Percentiles rank a stretch among this genome's conserved stretches.
Conservation (phyloP, 2,329 filamentous ascomycete genomes). For the Arthrobotrys entomopaga region DNA sequence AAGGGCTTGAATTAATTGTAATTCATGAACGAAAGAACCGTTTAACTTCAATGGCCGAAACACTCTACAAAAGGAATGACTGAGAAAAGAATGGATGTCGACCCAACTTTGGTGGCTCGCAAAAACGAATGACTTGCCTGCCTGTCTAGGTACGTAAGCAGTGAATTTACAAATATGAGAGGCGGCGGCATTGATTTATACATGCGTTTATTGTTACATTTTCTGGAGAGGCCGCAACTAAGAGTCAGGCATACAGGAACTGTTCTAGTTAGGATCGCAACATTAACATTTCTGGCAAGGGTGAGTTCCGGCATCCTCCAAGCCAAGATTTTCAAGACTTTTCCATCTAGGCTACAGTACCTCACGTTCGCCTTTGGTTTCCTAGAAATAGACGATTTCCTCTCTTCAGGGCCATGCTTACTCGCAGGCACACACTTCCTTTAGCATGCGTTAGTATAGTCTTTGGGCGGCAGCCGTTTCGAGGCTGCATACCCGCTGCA, state of each 20-base stretch:
- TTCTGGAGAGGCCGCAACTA: too few relatives aligned
- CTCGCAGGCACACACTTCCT: background rate
- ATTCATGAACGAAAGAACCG: background rate
- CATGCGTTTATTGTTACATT: background rate
- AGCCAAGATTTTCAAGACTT: background rate
- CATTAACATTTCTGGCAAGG: background rate
- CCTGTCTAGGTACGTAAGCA: background rate
- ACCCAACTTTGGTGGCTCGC: constrained; percentile 17
- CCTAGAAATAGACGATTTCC: constrained; percentile 9
- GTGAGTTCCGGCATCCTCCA: background rate
- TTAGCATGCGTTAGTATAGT: background rate
- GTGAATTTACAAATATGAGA: background rate
- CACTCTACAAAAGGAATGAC: constrained; percentile 5
- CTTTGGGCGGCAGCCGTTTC: constrained; percentile 13
- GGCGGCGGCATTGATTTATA: constrained; percentile 20
- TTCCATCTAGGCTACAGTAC: constrained; percentile 1
- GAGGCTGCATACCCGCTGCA: constrained; percentile 6
- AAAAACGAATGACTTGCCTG: constrained; percentile 29
- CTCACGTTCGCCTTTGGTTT: constrained; percentile 32
- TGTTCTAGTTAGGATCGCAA: background rate
- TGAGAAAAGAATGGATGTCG: constrained; percentile 19
- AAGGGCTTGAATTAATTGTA: constrained; percentile 5
- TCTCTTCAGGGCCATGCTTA: background rate
- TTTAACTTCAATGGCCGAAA: background rate
- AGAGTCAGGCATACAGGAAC: too few relatives aligned